Evolutionary conservation across 177 flowering plant genomes (phyloP), one percentile per base, ranked within the genome.

Genomic region (Vitis hybrid): DNA sequence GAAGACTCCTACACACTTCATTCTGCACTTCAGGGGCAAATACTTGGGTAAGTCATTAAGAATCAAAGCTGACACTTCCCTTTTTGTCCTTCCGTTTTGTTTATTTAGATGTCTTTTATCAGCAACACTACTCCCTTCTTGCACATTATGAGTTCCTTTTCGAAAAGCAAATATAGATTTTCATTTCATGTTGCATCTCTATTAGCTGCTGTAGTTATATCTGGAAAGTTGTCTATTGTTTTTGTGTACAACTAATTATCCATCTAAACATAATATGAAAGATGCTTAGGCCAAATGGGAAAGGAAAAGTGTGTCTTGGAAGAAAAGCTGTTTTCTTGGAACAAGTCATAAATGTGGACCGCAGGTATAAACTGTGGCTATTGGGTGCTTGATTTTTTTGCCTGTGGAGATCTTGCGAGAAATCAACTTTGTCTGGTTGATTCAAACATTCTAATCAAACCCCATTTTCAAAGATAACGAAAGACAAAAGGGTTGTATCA

Each of bases 131-230:
- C 6, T 64, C 40, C 52, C 54, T 62, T n/a, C n/a, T 27, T 6
- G 64, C 62, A 60, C 62, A 24, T 60, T 35, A 15, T 60, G 40
- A 60, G 18, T 12, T 60, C 40, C 40, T 60, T 60, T 19, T 15
- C 30, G 6, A 14, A 11, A 4, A 24, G 27, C 3, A 27, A 24
- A 60, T 24, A 27, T 27, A 19, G 7, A 27, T 60, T 12, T 35
- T 7, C 46, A 27, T 13, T 60, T 60, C 40, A 14, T 60, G 11
- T 60, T 27, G 30, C 30, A 27, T 60, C n/a, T 60, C n/a, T 60
- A 11, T 27, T 14, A 27, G 40, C 30, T 32, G 15, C 40, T 24
- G 46, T 13, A 18, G 40, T 11, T 27, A 27, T 60, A 27, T 60
- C 6, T 13, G 62, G 8, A 27, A 24, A 11, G 62, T 59, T 54